phyloP scores from a whole-genome alignment of 2,329 filamentous ascomycete species.

The Fusarium sp. region DNA sequence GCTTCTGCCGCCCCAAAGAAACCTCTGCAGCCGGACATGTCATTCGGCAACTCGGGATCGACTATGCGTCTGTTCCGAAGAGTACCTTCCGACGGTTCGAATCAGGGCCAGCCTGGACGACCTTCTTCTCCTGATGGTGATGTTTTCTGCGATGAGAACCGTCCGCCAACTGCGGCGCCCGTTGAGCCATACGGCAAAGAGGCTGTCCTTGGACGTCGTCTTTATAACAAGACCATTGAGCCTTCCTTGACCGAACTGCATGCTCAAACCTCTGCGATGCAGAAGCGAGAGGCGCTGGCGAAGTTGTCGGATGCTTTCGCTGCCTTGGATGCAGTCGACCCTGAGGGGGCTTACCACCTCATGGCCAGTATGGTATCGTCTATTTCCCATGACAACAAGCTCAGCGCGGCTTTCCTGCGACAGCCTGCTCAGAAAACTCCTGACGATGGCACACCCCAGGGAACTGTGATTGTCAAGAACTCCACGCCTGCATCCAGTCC shows the following conservation, averaged over 20 bases:
- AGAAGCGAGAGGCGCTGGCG: constrained; percentile 84
- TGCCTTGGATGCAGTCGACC: constrained; percentile 85
- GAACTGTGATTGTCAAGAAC: constrained; percentile 69
- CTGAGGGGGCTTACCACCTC: constrained; percentile 88
- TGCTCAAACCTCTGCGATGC: constrained; percentile 74
- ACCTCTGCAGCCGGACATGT: constrained; percentile 88
- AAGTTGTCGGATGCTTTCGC: constrained; percentile 87
- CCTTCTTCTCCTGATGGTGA: constrained; percentile 55
- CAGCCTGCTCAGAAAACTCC: constrained; percentile 55
- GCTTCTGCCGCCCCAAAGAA: constrained; percentile 68
- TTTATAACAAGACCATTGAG: constrained; percentile 85
- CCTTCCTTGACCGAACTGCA: constrained; percentile 86
- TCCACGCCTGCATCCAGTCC: constrained; percentile 58
- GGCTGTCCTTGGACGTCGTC: constrained; percentile 80
- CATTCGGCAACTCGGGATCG: constrained; percentile 91
- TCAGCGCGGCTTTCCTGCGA: constrained; percentile 62
- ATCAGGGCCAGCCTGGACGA: constrained; percentile 53
- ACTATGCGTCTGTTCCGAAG: constrained; percentile 92
- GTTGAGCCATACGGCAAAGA: constrained; percentile 78
- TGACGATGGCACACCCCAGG: constrained; percentile 60
- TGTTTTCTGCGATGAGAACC: constrained; percentile 71
- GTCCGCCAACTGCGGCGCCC: constrained; percentile 60
- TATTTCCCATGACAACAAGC: constrained; percentile 75
- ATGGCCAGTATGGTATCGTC: constrained; percentile 81
- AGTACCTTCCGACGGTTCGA: constrained; percentile 76